Conservation (phyloP, 129 eudicot genomes). For the Centella asiatica region DNA sequence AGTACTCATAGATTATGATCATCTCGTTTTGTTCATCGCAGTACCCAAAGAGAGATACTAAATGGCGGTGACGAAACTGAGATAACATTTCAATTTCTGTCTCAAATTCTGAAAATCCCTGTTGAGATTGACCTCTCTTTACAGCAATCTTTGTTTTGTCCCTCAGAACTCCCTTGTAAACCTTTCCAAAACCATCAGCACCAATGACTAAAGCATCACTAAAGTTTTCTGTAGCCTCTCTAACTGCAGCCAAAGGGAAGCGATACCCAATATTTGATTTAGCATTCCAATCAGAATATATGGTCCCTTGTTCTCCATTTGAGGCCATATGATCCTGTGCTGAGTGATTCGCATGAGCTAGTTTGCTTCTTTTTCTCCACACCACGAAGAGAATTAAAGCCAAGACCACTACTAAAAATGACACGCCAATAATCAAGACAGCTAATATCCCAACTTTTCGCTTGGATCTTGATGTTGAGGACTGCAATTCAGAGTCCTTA, state of each 20-base stretch:
- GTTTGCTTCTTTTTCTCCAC: constrained; percentile 28
- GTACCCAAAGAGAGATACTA: constrained; percentile 59
- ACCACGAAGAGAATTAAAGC: constrained; percentile 26
- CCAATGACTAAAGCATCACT: constrained; percentile 51
- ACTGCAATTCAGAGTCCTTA: constrained; percentile 13
- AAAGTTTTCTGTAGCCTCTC: constrained; percentile 56
- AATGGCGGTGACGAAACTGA: constrained; percentile 72
- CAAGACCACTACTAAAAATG: constrained; percentile 20
- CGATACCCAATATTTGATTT: constrained; percentile 48
- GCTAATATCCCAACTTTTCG: constrained; percentile 30
- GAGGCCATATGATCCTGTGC: not conserved
- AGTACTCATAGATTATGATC: constrained; percentile 63
- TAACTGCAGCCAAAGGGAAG: constrained; percentile 43
- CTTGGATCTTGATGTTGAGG: constrained; percentile 24
- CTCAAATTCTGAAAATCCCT: constrained; percentile 49
- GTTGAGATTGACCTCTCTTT: constrained; percentile 60
- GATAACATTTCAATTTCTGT: constrained; percentile 72
- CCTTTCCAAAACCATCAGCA: constrained; percentile 69
- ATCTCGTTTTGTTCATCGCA: constrained; percentile 54
- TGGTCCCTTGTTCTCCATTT: constrained; percentile 12
- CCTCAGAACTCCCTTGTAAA: constrained; percentile 45
- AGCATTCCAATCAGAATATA: constrained; percentile 17
- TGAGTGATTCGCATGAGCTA: not conserved
- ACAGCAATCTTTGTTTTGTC: constrained; percentile 55
- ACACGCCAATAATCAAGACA: constrained; percentile 23